phyloP scores from a whole-genome alignment of 2,329 filamentous ascomycete species.

The Fusarium chaquense region DNA sequence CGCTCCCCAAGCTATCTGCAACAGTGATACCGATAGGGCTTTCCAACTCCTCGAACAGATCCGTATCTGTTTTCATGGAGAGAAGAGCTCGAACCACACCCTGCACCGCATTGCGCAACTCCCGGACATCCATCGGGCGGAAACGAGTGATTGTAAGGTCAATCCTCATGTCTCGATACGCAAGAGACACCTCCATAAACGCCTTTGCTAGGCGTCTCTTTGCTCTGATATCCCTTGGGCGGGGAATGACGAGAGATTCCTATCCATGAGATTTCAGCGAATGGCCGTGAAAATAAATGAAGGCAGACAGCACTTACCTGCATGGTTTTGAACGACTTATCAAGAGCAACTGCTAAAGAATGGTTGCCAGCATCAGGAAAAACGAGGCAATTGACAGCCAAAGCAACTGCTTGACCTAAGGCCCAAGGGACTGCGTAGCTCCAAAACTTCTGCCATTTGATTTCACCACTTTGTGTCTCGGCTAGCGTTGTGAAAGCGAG shows the following conservation, averaged over 20 bases:
- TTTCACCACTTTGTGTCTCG: conserved; percentile 56
- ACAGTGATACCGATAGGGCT: conserved; percentile 33
- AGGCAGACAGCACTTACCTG: conserved; percentile 50
- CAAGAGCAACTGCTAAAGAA: conserved; percentile 61
- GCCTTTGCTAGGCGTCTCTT: conserved; percentile 62
- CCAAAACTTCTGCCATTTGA: conserved; percentile 64
- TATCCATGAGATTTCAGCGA: conserved; percentile 15
- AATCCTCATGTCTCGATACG: conserved; percentile 66
- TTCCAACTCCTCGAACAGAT: conserved; percentile 56
- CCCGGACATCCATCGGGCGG: conserved; percentile 61
- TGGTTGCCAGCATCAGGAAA: conserved; percentile 68
- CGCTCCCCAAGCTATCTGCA: conserved; percentile 9
- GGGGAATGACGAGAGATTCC: conserved; percentile 52
- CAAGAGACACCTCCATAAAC: conserved; percentile 68
- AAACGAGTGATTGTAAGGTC: conserved; percentile 69
- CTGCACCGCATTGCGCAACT: conserved; percentile 67
- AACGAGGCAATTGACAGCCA: conserved; percentile 61
- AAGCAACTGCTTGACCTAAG: conserved; percentile 65
- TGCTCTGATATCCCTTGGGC: conserved; percentile 47
- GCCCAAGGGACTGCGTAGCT: conserved; percentile 68
- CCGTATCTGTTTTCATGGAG: conserved; percentile 63
- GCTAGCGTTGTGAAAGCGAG: conserved; percentile 66
- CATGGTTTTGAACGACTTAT: conserved; percentile 62
- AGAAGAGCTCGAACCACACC: conserved; percentile 66
- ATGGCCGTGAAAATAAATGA: background rate